Conservation (phyloP, 345 rosid genomes). For the Bruguiera parviflora region DNA sequence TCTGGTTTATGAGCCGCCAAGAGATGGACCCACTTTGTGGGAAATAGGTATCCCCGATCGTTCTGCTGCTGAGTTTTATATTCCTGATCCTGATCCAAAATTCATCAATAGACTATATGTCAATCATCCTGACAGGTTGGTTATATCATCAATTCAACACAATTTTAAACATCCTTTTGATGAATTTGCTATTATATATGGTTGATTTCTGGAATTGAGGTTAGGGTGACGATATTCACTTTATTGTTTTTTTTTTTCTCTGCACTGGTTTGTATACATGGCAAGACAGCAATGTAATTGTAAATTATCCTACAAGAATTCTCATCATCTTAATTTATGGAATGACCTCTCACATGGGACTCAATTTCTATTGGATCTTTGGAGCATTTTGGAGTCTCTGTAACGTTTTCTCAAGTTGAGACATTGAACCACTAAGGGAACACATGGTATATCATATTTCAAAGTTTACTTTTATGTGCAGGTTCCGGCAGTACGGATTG, state of each 20-base stretch:
- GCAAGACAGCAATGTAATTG: neutral
- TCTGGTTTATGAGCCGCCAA: slow-evolving; percentile 70
- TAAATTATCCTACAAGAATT: neutral
- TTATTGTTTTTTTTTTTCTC: neutral
- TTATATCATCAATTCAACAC: neutral
- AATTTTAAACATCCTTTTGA: neutral
- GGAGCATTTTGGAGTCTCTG: neutral
- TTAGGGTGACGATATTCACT: neutral
- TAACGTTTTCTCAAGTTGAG: too few relatives aligned
- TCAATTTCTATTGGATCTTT: slow-evolving; percentile 3
- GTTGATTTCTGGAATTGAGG: neutral
- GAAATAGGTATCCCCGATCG: slow-evolving; percentile 92
- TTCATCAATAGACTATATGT: slow-evolving; percentile 55
- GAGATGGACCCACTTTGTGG: slow-evolving; percentile 93
- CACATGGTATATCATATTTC: neutral
- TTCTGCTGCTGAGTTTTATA: slow-evolving; percentile 71
- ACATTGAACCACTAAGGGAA: too few relatives aligned
- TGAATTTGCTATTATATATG: too few relatives aligned
- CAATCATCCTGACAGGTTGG: slow-evolving; percentile 70
- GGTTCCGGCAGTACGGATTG: slow-evolving; percentile 34
- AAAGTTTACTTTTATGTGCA: neutral
- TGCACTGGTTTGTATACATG: neutral
- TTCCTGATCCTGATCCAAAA: slow-evolving; percentile 76
- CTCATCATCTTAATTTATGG: neutral
- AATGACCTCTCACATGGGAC: too few relatives aligned